Evolutionary conservation across 2,329 filamentous ascomycete species (phyloP).

Genomic region (Esteya vermicola): DNA sequence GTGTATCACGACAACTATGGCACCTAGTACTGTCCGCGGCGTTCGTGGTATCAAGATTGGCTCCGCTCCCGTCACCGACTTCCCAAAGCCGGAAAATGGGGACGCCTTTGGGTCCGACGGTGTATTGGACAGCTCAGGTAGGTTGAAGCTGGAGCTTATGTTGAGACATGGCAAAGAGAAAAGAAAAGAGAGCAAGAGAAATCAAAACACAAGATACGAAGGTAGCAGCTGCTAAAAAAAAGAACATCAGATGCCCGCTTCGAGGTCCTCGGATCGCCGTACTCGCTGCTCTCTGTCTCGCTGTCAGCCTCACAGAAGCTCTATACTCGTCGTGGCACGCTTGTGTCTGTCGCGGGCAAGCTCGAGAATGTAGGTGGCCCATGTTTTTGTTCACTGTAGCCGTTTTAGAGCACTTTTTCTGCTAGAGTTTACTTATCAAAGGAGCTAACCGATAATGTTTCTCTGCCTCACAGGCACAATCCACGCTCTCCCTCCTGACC

Average conservation of each 20-base stretch:
- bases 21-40: neutral
- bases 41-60: constrained; percentile 45
- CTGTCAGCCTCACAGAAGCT: constrained; percentile 88
- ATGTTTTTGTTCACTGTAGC: neutral
- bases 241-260: constrained; percentile 66
- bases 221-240: neutral
- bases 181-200: neutral
- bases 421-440: too few species aligned
- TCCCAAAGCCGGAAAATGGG: constrained; percentile 27
- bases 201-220: too few species aligned
- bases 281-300: constrained; percentile 85
- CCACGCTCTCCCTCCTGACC: constrained; percentile 74
- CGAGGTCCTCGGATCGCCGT: constrained; percentile 81
- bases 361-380: constrained; percentile 63
- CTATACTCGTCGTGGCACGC: constrained; percentile 80
- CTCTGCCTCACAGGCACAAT: constrained; percentile 51
- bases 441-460: neutral
- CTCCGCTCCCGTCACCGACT: constrained; percentile 42
- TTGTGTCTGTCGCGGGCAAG: constrained; percentile 82
- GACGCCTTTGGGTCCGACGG: constrained; percentile 41
- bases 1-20: constrained; percentile 21
- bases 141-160: neutral
- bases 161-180: neutral
- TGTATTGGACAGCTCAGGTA: constrained; percentile 37
- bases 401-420: neutral